These are phyloP conservation scores for Calocybe gangraenosa DNA, from an alignment of 768 basidiomycete species.

Conservation along the genomic window DNA sequence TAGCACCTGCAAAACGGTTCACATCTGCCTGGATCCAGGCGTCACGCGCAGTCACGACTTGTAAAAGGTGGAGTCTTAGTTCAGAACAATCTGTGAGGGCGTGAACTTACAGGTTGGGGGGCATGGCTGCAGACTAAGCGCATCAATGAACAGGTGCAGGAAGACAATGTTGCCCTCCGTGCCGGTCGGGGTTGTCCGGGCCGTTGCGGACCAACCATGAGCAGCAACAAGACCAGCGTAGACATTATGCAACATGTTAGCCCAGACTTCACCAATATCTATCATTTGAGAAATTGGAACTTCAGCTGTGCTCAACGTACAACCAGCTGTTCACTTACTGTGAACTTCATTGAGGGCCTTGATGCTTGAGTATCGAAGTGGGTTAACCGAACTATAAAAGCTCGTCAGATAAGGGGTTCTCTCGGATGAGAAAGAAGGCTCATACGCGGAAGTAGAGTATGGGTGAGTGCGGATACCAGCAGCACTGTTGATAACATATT, in stretches of 20 bases:
- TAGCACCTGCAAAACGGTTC: constrained; percentile 41
- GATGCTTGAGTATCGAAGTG: constrained; percentile 38
- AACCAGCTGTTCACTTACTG: constrained; percentile 22
- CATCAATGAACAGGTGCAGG: constrained; percentile 45
- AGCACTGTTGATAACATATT: constrained; percentile 47
- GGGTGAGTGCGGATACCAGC: constrained; percentile 54
- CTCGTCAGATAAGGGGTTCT: not conserved
- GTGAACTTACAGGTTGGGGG: constrained; percentile 42
- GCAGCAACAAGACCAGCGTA: constrained; percentile 31
- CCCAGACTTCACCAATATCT: constrained; percentile 53
- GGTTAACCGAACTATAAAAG: constrained; percentile 32
- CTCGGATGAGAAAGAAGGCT: constrained; percentile 12
- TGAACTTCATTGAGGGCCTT: constrained; percentile 39
- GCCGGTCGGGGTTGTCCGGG: constrained; percentile 32
- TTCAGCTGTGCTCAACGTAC: not conserved
- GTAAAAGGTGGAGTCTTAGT: no score
- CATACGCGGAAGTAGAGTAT: constrained; percentile 47
- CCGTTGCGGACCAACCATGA: constrained; percentile 30
- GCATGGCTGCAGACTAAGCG: constrained; percentile 40
- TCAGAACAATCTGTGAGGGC: no score
- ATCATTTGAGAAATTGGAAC: not conserved
- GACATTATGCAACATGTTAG: constrained; percentile 38
- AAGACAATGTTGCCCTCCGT: constrained; percentile 42
- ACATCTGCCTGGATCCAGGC: constrained; percentile 49
- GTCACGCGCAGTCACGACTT: constrained; percentile 40